Evolutionary conservation across 768 basidiomycete genomes (phyloP), one percentile per base, ranked within the genome.

Genomic region (Ramaria sp.): DNA sequence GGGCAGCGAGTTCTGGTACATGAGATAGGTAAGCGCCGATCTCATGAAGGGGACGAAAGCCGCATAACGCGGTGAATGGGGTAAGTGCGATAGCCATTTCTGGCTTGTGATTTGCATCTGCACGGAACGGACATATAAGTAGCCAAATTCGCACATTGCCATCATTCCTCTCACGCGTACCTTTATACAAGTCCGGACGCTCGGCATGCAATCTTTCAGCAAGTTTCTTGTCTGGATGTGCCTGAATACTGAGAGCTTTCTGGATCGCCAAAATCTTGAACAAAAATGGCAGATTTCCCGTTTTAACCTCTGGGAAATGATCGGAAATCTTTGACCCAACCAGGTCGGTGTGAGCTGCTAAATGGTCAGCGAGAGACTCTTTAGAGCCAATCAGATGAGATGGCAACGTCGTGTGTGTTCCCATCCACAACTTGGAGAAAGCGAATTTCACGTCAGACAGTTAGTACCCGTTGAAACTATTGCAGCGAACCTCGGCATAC

Each of bases 21-120:
- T 69, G 66, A 37, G 69, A 64, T 60, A 99, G 78, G 71, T 81
- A 79, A 17, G 72, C 68, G 17, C 84, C 82, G 67, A 99, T 89
- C 49, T 78, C 71, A 0, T 74, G 65, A 1, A 92, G 79, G 4
- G 95, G 95, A 17, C 86, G 80, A 73, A 98, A 99, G 43, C 95
- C 95, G 67, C 94, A 95, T 65, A 98, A 75, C 1, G 89, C 96
- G 39, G 75, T 75, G 75, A 98, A 98, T 13, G 84, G 81, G 0
- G 94, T 94, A 59, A 99, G 71, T 0, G 96, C 96, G 38, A 99
- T 78, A n/a, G 94, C 92, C 91, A 99, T 95, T 69, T 99, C 96
- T 2, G 96, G 96, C 70, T 99, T 99, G 65, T 99, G 96, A 67
- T 98, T 98, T 5, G 83, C 80, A 69, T 99, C 96, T 78, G 60